Evolutionary conservation across 345 rosid genomes (phyloP).

Genomic region (Mallotus nudiflorus): DNA sequence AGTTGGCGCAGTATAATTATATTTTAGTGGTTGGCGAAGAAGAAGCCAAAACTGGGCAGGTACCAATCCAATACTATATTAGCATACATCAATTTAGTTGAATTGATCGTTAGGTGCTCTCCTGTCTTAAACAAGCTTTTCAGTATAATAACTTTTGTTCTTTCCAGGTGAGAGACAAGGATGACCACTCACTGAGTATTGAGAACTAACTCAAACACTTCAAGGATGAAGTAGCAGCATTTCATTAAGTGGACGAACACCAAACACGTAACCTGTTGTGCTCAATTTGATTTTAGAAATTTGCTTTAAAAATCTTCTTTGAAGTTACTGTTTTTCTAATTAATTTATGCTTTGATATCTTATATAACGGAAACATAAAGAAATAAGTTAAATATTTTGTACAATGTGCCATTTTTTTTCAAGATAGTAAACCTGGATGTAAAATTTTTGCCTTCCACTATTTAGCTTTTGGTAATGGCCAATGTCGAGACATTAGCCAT

Average conservation of each 20-base stretch:
- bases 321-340: not conserved
- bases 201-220: slow-evolving; percentile 59
- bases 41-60: slow-evolving; percentile 78
- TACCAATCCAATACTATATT: slow-evolving; percentile 15
- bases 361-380: too few species aligned
- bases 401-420: too few species aligned
- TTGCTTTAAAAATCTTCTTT: not conserved
- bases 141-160: not conserved
- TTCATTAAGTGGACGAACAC: slow-evolving; percentile 37
- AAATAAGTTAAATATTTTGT: too few species aligned
- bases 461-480: too few species aligned
- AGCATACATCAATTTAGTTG: not conserved
- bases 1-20: slow-evolving; percentile 85
- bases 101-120: too few species aligned
- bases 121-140: too few species aligned
- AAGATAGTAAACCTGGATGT: too few species aligned
- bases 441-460: too few species aligned
- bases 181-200: slow-evolving; percentile 58
- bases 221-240: slow-evolving; percentile 52
- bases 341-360: not conserved
- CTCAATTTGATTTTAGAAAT: not conserved
- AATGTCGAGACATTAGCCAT: too few species aligned
- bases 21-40: slow-evolving; percentile 96
- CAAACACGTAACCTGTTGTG: not conserved
- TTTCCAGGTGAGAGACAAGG: slow-evolving; percentile 78